phyloP scores from a whole-genome alignment of 2,329 filamentous ascomycete species.

The Exophiala mesophila region DNA sequence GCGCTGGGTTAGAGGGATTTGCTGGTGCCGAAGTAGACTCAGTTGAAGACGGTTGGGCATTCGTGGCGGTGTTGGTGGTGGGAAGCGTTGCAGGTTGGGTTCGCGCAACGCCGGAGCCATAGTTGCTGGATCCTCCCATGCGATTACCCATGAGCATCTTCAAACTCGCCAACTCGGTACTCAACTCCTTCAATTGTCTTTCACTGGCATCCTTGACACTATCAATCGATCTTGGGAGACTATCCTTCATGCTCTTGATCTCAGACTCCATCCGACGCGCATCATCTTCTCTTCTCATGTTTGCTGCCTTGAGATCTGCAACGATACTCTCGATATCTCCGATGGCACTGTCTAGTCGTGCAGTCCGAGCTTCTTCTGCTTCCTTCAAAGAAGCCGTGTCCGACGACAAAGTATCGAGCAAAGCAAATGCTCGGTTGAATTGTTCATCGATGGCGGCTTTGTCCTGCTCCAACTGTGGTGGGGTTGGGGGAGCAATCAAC shows the following conservation, averaged over 20 bases:
- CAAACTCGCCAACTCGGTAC: slow-evolving; percentile 81
- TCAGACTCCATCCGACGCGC: slow-evolving; percentile 81
- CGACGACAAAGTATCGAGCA: slow-evolving; percentile 85
- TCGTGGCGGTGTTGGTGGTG: slow-evolving; percentile 26
- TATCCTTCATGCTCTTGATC: slow-evolving; percentile 72
- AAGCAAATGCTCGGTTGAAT: slow-evolving; percentile 83
- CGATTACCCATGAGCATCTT: slow-evolving; percentile 76
- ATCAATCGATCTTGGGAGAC: slow-evolving; percentile 83
- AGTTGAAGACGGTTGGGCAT: slow-evolving; percentile 28
- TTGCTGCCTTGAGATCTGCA: slow-evolving; percentile 72
- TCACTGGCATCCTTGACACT: slow-evolving; percentile 83
- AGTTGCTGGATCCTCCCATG: slow-evolving; percentile 36
- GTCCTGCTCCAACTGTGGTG: slow-evolving; percentile 88
- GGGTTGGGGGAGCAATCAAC: slow-evolving; percentile 86
- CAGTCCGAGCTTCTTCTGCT: slow-evolving; percentile 77
- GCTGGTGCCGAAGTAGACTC: slow-evolving; percentile 13
- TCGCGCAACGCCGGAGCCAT: slow-evolving; percentile 30
- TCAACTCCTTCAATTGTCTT: slow-evolving; percentile 74
- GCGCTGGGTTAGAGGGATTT: slow-evolving; percentile 10
- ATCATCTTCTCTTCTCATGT: slow-evolving; percentile 79
- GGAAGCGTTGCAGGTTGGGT: slow-evolving; percentile 31
- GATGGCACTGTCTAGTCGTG: slow-evolving; percentile 75
- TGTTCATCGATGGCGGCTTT: slow-evolving; percentile 89
- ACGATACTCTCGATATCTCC: slow-evolving; percentile 81
- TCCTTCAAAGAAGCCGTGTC: slow-evolving; percentile 86